Conservation (phyloP, 257 asterid species). For the Lycium ferocissimum region DNA sequence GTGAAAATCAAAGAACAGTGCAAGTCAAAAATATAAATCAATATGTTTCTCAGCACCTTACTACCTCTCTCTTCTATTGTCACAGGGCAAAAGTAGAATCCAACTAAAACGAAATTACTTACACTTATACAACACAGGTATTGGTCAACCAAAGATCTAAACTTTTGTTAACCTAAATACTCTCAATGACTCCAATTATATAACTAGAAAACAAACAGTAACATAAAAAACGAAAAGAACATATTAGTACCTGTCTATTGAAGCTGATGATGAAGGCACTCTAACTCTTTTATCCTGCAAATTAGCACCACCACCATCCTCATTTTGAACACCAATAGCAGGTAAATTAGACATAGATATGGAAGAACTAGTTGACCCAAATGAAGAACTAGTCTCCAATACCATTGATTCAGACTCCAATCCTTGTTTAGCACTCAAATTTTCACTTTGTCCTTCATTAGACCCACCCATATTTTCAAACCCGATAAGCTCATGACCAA, state of each 20-base stretch:
- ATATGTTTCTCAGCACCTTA: not conserved
- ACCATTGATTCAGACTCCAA: conserved; percentile 62
- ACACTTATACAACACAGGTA: not conserved
- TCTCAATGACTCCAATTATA: not conserved
- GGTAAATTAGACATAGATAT: conserved; percentile 70
- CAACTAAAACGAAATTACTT: not conserved
- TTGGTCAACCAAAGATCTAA: conserved; percentile 12
- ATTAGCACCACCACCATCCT: conserved; percentile 55
- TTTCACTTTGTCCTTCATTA: conserved; percentile 57
- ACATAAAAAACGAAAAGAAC: conserved; percentile 1
- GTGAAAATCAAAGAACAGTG: not conserved
- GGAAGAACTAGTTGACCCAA: conserved; percentile 77
- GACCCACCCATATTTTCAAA: conserved; percentile 44
- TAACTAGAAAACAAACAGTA: conserved; percentile 17
- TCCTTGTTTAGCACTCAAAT: conserved; percentile 38
- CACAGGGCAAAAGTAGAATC: not conserved
- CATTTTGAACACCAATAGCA: conserved; percentile 55
- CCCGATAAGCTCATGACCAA: conserved; percentile 47
- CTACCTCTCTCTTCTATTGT: not conserved
- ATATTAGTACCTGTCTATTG: conserved; percentile 66
- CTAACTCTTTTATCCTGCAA: conserved; percentile 58
- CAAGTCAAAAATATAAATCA: not conserved
- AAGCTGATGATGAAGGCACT: conserved; percentile 73
- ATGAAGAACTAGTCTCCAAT: conserved; percentile 81
- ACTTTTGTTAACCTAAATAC: not conserved